Base-by-base conservation (phyloP, 495 filamentous ascomycete genomes). In the Haplographium delicatum region DNA sequence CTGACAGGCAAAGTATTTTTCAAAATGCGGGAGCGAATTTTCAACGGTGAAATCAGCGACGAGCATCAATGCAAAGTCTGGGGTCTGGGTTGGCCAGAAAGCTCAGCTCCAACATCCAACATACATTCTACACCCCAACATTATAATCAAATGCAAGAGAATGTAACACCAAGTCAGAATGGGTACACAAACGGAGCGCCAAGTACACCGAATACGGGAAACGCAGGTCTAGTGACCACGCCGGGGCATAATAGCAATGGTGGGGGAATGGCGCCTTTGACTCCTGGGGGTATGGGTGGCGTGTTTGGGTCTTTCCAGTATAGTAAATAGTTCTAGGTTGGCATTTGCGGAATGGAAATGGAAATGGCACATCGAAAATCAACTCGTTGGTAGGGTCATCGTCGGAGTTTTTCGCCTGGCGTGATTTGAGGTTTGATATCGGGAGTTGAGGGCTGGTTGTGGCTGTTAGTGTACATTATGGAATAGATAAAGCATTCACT, bases 1-100 rank as follows among this genome's bases (percentile, higher is more conserved):
- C 75, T 98, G 15, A 97, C 93, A 0, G 93, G 93, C 23, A 87
- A 88, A 62, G 85, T 95, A 16, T 98, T 95, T 70, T 95, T 90
- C 73, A 85, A 86, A 60, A 79, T 91, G 67, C 77, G 89, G 34
- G 85, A 89, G 58, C 72, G 83, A 38, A 89, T 96, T 35, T 94
- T 95, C 68, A 83, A 85, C 56, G 89, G 90, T 44, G 74, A 75
- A 28, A 91, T 95, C 40, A 72, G 81, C 7, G 76, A 83, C 44
- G 87, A 88, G 43, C 86, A 88, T 57, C 72, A 85, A 5, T 85
- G 85, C 26, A 90, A 91, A 62, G 84, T 96, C 53, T 96, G 89
- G 87, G 91, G 91, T 9, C 71, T 96, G 2, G 71, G 71, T 28
- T 66, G 18, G 7, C 24, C 42, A 44, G 42, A 44, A 30, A 10